These are phyloP conservation scores for Chenopodium quinoa DNA, from an alignment of 148 eudicot genomes.

Conservation along the genomic window DNA sequence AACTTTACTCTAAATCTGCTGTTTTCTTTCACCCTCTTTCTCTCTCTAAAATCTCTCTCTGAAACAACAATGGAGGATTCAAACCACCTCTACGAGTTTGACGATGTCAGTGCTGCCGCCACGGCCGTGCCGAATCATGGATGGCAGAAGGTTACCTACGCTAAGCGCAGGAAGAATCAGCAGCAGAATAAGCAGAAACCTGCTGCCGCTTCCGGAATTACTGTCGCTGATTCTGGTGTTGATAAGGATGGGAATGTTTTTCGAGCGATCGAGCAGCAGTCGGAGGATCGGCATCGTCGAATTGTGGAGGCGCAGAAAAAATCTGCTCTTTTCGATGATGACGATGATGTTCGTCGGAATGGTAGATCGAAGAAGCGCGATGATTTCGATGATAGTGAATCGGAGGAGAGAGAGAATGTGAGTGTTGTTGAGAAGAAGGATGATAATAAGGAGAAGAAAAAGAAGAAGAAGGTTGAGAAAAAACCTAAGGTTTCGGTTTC, in stretches of 20 bases:
- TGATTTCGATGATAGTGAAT: conserved; percentile 45
- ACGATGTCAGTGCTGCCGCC: conserved; percentile 24
- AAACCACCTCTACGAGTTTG: conserved; percentile 27
- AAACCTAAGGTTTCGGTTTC: conserved; percentile 66
- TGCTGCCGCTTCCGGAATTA: neutral
- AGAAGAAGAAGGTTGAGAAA: conserved; percentile 56
- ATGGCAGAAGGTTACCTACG: conserved; percentile 59
- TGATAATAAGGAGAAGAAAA: conserved; percentile 46
- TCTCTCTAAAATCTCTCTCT: neutral
- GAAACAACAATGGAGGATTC: conserved; percentile 40
- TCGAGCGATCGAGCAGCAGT: conserved; percentile 53
- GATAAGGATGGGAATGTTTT: conserved; percentile 39
- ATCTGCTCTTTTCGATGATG: conserved; percentile 22
- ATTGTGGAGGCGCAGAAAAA: conserved; percentile 51
- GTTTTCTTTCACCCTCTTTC: neutral
- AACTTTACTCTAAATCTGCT: neutral
- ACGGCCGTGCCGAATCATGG: conserved; percentile 31
- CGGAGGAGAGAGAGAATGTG: conserved; percentile 38
- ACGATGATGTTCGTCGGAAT: neutral
- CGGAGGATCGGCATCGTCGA: conserved; percentile 59
- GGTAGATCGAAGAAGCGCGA: conserved; percentile 43
- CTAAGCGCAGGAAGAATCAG: conserved; percentile 40
- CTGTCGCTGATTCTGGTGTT: conserved; percentile 8
- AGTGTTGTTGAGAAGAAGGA: conserved; percentile 34
- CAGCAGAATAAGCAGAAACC: conserved; percentile 34